phyloP scores from a whole-genome alignment of 441 rosid genomes.

The Gossypium lobatum region DNA sequence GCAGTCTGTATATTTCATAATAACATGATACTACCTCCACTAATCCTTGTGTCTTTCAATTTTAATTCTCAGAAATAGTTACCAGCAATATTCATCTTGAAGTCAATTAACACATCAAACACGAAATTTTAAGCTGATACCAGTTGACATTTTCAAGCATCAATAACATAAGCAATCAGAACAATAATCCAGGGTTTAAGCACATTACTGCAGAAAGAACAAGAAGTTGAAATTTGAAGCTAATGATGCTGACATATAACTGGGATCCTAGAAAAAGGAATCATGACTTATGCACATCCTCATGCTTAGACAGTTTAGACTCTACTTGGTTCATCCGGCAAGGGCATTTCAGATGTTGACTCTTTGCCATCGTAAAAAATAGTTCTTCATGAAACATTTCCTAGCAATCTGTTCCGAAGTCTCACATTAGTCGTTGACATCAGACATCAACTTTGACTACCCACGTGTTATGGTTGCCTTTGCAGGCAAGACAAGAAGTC shows the following conservation, averaged over 20 bases:
- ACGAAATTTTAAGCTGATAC: not conserved
- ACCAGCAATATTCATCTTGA: not conserved
- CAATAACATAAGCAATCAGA: not conserved
- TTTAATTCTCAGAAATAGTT: not conserved
- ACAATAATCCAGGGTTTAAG: not conserved
- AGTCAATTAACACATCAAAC: not conserved
- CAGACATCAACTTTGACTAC: not conserved
- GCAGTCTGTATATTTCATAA: not conserved
- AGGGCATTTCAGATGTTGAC: not conserved
- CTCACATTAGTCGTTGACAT: not conserved
- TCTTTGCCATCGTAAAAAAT: not conserved
- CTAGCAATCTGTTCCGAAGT: not conserved
- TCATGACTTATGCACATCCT: not conserved
- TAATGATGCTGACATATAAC: not conserved
- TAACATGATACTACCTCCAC: not conserved
- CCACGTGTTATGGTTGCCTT: too few relatives aligned
- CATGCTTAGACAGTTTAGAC: not conserved
- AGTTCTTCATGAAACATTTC: not conserved
- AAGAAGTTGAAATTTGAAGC: not conserved
- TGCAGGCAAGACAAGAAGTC: too few relatives aligned
- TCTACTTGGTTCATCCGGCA: not conserved
- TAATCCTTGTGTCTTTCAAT: not conserved
- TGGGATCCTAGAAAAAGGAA: not conserved
- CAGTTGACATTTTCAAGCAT: not conserved
- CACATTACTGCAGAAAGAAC: not conserved